Conservation (phyloP, 140 eudicot species). For the Anethum foeniculum region DNA sequence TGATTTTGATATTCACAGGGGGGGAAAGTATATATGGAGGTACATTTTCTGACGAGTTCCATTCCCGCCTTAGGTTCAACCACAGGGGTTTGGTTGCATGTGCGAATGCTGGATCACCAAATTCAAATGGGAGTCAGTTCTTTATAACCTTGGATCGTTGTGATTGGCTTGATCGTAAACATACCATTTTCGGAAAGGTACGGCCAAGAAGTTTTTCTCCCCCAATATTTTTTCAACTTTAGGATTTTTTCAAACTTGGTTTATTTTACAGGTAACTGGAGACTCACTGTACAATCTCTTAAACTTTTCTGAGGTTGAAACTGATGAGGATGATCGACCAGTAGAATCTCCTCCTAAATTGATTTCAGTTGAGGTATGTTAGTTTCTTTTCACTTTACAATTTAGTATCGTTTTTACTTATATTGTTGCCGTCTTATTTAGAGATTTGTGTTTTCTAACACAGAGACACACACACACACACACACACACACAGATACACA, state of each 20-base stretch:
- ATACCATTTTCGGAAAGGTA: conserved; percentile 95
- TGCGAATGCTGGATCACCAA: conserved; percentile 65
- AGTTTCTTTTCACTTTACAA: background rate
- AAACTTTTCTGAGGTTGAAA: conserved; percentile 73
- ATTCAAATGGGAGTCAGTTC: conserved; percentile 94
- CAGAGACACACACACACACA: background rate
- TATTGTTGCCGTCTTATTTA: background rate
- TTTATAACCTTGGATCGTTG: conserved; percentile 86
- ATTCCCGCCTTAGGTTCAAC: conserved; percentile 83
- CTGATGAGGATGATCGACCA: conserved; percentile 78
- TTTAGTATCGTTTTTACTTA: background rate
- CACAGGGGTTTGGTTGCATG: conserved; percentile 94
- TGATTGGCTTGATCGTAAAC: conserved; percentile 94
- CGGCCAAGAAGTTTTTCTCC: background rate
- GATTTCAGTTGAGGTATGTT: conserved; percentile 60
- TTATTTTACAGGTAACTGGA: conserved; percentile 66
- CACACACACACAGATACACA: background rate
- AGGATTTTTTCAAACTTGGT: conserved; percentile 11
- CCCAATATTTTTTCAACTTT: background rate
- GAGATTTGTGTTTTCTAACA: background rate
- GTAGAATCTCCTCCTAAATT: conserved; percentile 76
- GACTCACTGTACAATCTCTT: conserved; percentile 84
- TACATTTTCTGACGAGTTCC: conserved; percentile 72
- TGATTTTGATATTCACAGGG: conserved; percentile 31
- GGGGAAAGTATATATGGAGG: conserved; percentile 96